phyloP scores from a whole-genome alignment of 2,329 filamentous ascomycete genomes.

The Penicillium capsulatum region DNA sequence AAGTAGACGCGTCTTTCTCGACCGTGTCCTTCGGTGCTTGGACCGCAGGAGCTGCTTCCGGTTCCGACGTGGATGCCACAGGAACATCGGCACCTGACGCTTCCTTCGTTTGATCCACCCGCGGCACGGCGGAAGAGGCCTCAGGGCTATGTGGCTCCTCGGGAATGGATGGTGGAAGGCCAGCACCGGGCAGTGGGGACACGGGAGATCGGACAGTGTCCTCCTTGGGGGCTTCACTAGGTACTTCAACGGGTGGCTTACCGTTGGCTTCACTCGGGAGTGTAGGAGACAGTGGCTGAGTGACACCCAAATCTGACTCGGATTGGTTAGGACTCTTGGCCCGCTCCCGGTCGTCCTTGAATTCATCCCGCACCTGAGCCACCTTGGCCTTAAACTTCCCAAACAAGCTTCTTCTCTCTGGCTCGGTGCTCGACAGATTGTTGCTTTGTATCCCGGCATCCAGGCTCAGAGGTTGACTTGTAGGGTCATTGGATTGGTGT shows the following conservation, averaged over 20 bases:
- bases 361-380: conserved; percentile 51
- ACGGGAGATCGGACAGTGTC: conserved; percentile 23
- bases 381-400: conserved; percentile 64
- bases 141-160: conserved; percentile 34
- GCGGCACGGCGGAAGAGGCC: conserved; percentile 11
- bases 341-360: conserved; percentile 52
- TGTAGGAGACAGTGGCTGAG: conserved; percentile 36
- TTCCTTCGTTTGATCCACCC: conserved; percentile 8
- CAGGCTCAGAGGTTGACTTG: conserved; percentile 33
- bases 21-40: conserved; percentile 5
- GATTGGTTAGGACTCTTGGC: conserved; percentile 48
- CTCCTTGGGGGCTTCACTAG: conserved; percentile 21
- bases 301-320: conserved; percentile 33
- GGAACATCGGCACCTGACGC: neutral
- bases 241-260: conserved; percentile 24
- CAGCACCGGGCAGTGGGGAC: conserved; percentile 29
- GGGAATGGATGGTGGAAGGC: conserved; percentile 32
- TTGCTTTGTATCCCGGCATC: conserved; percentile 39
- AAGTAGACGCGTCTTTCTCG: conserved; percentile 9
- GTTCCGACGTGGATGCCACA: neutral
- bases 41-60: conserved; percentile 1
- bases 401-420: conserved; percentile 58
- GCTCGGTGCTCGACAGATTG: conserved; percentile 31
- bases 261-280: conserved; percentile 18
- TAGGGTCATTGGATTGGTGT: conserved; percentile 41